Conservation (phyloP, 495 filamentous ascomycete species). For the Annulohypoxylon stygium region DNA sequence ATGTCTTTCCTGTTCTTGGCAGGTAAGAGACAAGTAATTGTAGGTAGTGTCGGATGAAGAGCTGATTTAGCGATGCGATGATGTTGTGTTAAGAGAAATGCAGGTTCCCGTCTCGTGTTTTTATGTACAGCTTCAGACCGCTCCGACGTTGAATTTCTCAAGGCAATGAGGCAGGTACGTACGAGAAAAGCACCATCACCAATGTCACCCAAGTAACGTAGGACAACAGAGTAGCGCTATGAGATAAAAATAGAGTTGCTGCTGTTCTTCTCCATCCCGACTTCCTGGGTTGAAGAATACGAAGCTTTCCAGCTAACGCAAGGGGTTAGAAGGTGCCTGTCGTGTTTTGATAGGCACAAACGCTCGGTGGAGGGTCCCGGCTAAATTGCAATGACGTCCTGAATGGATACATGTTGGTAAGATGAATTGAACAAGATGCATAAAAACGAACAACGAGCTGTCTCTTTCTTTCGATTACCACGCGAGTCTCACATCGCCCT, state of each 20-base stretch:
- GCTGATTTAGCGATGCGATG: neutral
- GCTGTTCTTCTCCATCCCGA: constrained; percentile 12
- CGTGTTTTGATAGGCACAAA: constrained; percentile 4
- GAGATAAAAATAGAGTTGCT: constrained; percentile 20
- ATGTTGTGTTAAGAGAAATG: neutral
- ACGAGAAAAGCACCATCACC: constrained; percentile 5
- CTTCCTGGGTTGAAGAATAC: constrained; percentile 22
- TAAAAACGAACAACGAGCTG: neutral
- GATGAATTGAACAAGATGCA: neutral
- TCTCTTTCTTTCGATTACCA: constrained; percentile 5
- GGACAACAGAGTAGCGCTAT: constrained; percentile 4
- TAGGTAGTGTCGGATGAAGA: neutral
- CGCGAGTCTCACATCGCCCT: neutral
- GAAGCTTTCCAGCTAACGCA: constrained; percentile 30
- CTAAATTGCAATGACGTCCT: constrained; percentile 25
- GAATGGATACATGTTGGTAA: constrained; percentile 5
- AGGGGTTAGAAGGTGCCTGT: constrained; percentile 16
- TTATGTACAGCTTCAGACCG: constrained; percentile 18
- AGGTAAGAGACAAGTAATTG: neutral
- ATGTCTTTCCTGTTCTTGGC: constrained; percentile 1
- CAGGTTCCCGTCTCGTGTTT: constrained; percentile 2
- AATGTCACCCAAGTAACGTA: constrained; percentile 22
- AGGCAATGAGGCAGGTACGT: neutral
- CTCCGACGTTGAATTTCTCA: constrained; percentile 2
- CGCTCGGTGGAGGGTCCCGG: constrained; percentile 19